Conservation (phyloP, 345 rosid species). For the Clausena lansium region DNA sequence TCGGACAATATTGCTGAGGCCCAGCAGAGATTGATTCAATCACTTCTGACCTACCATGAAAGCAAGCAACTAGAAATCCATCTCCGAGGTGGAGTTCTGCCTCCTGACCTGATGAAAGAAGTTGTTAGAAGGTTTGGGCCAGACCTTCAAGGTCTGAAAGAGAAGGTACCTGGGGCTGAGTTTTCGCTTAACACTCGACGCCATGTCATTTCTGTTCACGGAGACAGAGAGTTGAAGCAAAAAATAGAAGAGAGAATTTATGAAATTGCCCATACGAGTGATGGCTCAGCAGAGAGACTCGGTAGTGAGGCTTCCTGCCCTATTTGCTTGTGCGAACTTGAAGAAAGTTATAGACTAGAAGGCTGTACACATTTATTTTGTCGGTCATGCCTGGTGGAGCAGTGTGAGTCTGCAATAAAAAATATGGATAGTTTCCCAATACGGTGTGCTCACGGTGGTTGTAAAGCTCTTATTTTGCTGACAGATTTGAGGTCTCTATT, state of each 20-base stretch:
- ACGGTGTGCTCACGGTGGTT: conserved; percentile 49
- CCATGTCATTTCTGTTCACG: conserved; percentile 59
- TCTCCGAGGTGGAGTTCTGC: conserved; percentile 58
- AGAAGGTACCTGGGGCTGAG: conserved; percentile 57
- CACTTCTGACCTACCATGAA: conserved; percentile 54
- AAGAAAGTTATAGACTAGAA: conserved; percentile 71
- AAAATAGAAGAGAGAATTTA: conserved; percentile 57
- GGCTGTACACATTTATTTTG: conserved; percentile 76
- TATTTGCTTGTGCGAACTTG: conserved; percentile 81
- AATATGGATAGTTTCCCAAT: conserved; percentile 68
- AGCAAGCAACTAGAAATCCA: conserved; percentile 62
- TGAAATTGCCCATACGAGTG: conserved; percentile 43
- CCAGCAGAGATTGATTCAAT: conserved; percentile 50
- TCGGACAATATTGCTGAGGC: conserved; percentile 41
- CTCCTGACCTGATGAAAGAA: conserved; percentile 71
- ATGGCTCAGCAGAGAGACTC: conserved; percentile 17
- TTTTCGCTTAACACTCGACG: conserved; percentile 52
- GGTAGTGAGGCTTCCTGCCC: conserved; percentile 53
- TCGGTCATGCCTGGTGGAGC: conserved; percentile 72
- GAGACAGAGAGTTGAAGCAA: conserved; percentile 56
- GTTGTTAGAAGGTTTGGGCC: conserved; percentile 74
- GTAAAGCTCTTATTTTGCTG: conserved; percentile 48
- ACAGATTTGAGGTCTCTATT: conserved; percentile 62
- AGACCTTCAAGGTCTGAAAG: conserved; percentile 66
- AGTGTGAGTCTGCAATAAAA: conserved; percentile 64